phyloP scores from a whole-genome alignment of 1,284 basidiomycete genomes.

The Athelia psychrophila region DNA sequence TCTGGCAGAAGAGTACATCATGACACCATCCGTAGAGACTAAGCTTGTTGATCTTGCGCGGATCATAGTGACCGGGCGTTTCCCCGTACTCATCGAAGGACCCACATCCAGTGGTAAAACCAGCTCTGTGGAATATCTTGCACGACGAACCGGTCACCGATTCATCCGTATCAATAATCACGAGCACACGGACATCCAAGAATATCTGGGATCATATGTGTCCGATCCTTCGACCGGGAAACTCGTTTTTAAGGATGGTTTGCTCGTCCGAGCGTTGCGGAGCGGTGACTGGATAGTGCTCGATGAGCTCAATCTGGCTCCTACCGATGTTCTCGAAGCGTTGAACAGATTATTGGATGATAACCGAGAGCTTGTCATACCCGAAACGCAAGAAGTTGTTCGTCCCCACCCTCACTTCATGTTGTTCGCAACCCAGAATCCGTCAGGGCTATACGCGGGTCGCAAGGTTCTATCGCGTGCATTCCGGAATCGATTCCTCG shows the following conservation, averaged over 20 bases:
- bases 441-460: slow-evolving; percentile 95
- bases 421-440: slow-evolving; percentile 98
- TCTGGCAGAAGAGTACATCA: slow-evolving; percentile 79
- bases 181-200: slow-evolving; percentile 99
- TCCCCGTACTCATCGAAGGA: slow-evolving; percentile 96
- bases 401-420: slow-evolving; percentile 95
- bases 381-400: slow-evolving; percentile 95
- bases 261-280: slow-evolving; percentile 90
- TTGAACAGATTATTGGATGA: slow-evolving; percentile 96
- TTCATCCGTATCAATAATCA: slow-evolving; percentile 99
- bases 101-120: slow-evolving; percentile 99
- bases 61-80: slow-evolving; percentile 86
- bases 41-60: slow-evolving; percentile 93
- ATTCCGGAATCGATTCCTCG: slow-evolving; percentile 97
- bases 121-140: slow-evolving; percentile 95
- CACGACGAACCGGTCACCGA: slow-evolving; percentile 88
- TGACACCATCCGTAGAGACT: slow-evolving; percentile 95
- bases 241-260: slow-evolving; percentile 91
- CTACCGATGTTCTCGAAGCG: slow-evolving; percentile 97
- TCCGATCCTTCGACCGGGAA: slow-evolving; percentile 92
- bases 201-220: slow-evolving; percentile 96
- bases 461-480: slow-evolving; percentile 95
- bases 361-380: slow-evolving; percentile 94
- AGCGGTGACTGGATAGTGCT: slow-evolving; percentile 98
- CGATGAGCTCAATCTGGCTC: slow-evolving; percentile 97